Percentiles rank a stretch among this genome's conserved stretches.
phyloP scores from a whole-genome alignment of 352 stramenopile genomes.

The Phytophthora gonapodyides region DNA sequence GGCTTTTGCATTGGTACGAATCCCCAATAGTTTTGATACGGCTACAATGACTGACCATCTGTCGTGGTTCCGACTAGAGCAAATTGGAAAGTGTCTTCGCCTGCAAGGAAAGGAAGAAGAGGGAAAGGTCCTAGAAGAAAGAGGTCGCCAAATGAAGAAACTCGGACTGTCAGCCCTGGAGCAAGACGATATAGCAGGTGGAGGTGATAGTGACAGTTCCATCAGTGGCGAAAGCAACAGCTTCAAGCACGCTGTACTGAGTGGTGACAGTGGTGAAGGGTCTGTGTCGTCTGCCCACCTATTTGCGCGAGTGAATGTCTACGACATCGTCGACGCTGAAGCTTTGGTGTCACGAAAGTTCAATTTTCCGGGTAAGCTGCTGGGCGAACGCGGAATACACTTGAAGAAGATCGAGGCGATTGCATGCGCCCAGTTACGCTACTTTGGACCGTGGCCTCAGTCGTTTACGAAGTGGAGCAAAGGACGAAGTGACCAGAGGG shows the following conservation, averaged over 20 bases:
- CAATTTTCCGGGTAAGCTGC: constrained; percentile 61
- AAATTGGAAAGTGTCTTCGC: constrained; percentile 81
- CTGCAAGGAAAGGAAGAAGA: constrained; percentile 68
- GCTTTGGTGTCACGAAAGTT: constrained; percentile 61
- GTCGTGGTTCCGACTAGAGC: constrained; percentile 41
- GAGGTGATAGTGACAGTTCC: constrained; percentile 24
- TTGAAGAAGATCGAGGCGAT: constrained; percentile 68
- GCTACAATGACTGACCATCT: neutral
- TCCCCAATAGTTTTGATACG: neutral
- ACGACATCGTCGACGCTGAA: constrained; percentile 44
- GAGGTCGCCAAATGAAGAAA: constrained; percentile 67
- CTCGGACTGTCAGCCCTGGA: constrained; percentile 49
- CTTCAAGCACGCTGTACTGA: constrained; percentile 37
- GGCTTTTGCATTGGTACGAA: constrained; percentile 73
- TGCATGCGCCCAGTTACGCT: constrained; percentile 58
- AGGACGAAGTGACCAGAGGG: constrained; percentile 16
- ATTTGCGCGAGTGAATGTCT: constrained; percentile 39
- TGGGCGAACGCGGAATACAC: constrained; percentile 67
- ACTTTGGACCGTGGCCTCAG: constrained; percentile 48
- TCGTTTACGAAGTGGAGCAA: constrained; percentile 33
- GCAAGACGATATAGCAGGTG: constrained; percentile 25
- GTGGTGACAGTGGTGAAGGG: constrained; percentile 23
- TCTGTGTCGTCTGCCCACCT: constrained; percentile 34
- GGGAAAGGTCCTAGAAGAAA: constrained; percentile 52
- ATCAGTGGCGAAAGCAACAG: constrained; percentile 26